Evolutionary conservation across 1,139 yeast species (phyloP).

Genomic region (Suhomyces guaymorum): DNA sequence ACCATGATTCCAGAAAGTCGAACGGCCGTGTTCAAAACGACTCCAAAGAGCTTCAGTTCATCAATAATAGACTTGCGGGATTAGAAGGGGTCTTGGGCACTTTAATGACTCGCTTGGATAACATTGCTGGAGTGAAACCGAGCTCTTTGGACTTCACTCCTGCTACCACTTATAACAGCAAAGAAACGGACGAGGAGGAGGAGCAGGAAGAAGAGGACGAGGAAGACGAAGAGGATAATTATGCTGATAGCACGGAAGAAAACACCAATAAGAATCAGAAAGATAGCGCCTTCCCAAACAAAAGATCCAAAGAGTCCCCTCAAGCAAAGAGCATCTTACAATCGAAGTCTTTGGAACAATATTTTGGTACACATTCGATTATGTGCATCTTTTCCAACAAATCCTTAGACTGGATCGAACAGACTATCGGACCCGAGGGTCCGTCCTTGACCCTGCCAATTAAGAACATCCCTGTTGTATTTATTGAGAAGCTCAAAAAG

Average conservation of each 20-base stretch:
- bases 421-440: constrained; percentile 26
- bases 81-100: constrained; percentile 27
- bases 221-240: constrained; percentile 4
- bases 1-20: constrained; percentile 2
- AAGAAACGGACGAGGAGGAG: constrained; percentile 3
- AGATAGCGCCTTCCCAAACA: neutral
- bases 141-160: neutral
- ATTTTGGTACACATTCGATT: constrained; percentile 43
- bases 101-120: constrained; percentile 21
- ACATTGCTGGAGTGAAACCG: constrained; percentile 6
- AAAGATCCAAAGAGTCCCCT: neutral
- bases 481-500: constrained; percentile 22
- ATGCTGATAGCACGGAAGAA: neutral
- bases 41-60: constrained; percentile 13
- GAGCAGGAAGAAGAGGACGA: constrained; percentile 3
- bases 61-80: constrained; percentile 26
- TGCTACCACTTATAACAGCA: constrained; percentile 6
- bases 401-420: constrained; percentile 37
- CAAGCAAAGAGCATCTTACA: constrained; percentile 1
- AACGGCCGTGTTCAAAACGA: constrained; percentile 10
- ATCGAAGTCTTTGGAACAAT: constrained; percentile 18
- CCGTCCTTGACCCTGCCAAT: constrained; percentile 29
- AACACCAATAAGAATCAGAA: neutral
- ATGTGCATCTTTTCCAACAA: constrained; percentile 38
- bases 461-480: constrained; percentile 32